A percentile compares a stretch with the other conserved stretches of the same genome.
Evolutionary conservation across 106 monocot genomes (phyloP).

Genomic region (Apostasia shenzhenica): DNA sequence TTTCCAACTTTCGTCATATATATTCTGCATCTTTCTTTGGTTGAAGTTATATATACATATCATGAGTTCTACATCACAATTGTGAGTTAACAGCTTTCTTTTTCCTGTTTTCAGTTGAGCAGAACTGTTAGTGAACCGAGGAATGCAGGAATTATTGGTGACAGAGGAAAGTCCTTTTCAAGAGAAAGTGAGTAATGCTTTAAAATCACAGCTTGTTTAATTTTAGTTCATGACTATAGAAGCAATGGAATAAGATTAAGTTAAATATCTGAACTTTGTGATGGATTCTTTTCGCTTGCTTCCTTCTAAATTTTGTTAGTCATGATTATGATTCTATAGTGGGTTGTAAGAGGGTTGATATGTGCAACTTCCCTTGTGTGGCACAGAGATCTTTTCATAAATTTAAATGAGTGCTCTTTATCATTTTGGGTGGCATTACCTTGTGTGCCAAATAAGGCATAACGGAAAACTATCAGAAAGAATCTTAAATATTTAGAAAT

Average conservation of each 20-base stretch:
- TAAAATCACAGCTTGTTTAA: background rate
- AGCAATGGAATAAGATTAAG: background rate
- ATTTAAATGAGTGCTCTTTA: no score
- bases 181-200: constrained; percentile 53
- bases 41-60: background rate
- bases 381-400: no score
- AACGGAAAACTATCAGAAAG: no score
- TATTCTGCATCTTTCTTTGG: background rate
- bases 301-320: background rate
- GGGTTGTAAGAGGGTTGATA: background rate
- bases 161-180: constrained; percentile 58
- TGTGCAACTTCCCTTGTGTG: background rate
- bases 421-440: no score
- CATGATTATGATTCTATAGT: background rate
- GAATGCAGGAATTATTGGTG: constrained; percentile 46
- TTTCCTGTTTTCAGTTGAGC: constrained; percentile 42
- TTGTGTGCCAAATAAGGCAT: no score
- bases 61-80: background rate
- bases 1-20: background rate
- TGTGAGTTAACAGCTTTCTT: background rate
- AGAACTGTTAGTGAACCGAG: constrained; percentile 45
- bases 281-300: background rate
- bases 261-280: background rate
- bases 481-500: no score
- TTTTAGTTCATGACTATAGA: background rate